Evolutionary conservation across 768 basidiomycete genomes (phyloP), one percentile per base, ranked within the genome.

Genomic region (Crassisporium funariophilum): DNA sequence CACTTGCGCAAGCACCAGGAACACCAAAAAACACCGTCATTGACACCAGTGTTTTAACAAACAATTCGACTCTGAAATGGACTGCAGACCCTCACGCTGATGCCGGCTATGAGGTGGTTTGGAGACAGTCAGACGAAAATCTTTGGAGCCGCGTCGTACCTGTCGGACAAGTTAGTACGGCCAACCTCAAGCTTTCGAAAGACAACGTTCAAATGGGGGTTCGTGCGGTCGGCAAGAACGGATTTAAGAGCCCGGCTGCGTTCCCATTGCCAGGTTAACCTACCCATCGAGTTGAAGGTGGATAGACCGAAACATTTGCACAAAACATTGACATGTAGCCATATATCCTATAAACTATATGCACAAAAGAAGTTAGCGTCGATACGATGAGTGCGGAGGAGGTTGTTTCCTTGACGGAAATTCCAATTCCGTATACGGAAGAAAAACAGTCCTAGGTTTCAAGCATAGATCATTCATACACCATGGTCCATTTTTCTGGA

Each of bases 41-140:
- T 35, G 75, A 77, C 55, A 73, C 76, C 22, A 64, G 63, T n/a
- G 64, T 70, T 24, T 59, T 79, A 50, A 76, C 75, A 29, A 81
- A 81, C 63, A 81, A 80, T 50, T 79, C 78, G 23, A 80, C 78
- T 22, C 61, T 81, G 21, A 59, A 45, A 10, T 81, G 79, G 79
- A 69, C 61, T 9, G 44, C 57, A 10, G 78, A 76, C 50, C 50
- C 66, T 3, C 46, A 57, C 40, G 67, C 63, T 13, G 72, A 71
- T 45, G 74, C 69, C 5, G 69, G 74, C 4, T 81, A 79, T 54
- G 78, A 80, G 61, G 62, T 79, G 25, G 67, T 79, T 6, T 81
- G 77, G 76, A 63, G 79, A 36, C 64, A 74, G 45, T 74, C 73
- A 22, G 73, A 77, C 38, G 68, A 67, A 46, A 64, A 73, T 22